Evolutionary conservation across 2,329 filamentous ascomycete species (phyloP), one percentile per base, ranked within the genome.

Genomic region (Ophiosphaerella narmari): DNA sequence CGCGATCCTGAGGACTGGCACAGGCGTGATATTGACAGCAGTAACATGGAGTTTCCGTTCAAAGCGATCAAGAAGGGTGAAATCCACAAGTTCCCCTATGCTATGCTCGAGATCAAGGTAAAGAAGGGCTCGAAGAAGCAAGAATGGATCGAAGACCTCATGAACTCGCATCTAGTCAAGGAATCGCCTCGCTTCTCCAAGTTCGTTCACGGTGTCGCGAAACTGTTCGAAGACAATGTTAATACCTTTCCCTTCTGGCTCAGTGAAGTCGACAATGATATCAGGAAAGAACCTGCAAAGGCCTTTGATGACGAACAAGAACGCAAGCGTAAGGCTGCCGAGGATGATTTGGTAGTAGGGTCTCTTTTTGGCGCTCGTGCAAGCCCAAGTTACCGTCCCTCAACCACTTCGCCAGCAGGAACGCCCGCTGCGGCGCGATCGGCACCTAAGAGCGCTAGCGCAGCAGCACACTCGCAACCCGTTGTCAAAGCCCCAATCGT

Each of bases 241-340:
- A 97, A 97, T 76, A 92, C 86, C 55, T 86, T 97, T 66, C 94
- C 94, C 12, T 97, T 97, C 78, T 99, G 94, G 94, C 83, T 97
- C 31, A 88, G 88, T 64, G 89, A 96, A 55, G 81, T 97, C 37
- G 93, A 97, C 69, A 90, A 85, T 29, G 94, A 99, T 69, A 99
- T 99, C 68, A 87, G 93, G 60, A 91, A 90, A 70, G 92, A 97
- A 69, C 94, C 94, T 0, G 89, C 94, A 70, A 83, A 84, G 55
- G 93, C 93, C 0, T 97, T 96, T 69, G 89, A 95, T 58, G 88
- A 94, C 64, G 92, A 97, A 72, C 91, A 96, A 71, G 86, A 93
- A 72, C 85, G 88, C 50, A 86, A 88, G 52, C 88, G 88, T 23
- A 89, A 89, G 69, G 85, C 86, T 38, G 90, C 89, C 1, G 91